Percentiles rank a stretch among this genome's conserved stretches.
These are phyloP conservation scores for Blastosporella zonata DNA, from an alignment of 1,284 basidiomycete species.

Conservation along the genomic window DNA sequence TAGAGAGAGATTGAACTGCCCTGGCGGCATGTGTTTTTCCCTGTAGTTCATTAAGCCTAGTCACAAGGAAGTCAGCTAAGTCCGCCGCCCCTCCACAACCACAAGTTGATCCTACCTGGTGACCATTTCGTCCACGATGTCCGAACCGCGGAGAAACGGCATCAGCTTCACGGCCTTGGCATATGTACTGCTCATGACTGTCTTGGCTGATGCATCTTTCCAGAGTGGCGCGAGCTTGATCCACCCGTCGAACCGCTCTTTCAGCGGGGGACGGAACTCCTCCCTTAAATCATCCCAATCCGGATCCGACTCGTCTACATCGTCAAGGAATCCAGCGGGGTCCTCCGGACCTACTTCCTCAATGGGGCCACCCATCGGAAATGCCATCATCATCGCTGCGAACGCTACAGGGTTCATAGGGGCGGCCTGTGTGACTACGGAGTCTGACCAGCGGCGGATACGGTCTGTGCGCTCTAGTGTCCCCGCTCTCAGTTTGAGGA, in stretches of 20 bases:
- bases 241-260: conserved; percentile 57
- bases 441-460: conserved; percentile 52
- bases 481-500: conserved; percentile 40
- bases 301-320: conserved; percentile 49
- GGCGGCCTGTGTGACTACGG: conserved; percentile 40
- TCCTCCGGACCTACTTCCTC: conserved; percentile 46
- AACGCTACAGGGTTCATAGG: conserved; percentile 52
- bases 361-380: conserved; percentile 41
- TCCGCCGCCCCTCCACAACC: neutral
- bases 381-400: conserved; percentile 67
- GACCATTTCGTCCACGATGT: conserved; percentile 55
- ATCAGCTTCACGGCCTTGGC: conserved; percentile 43
- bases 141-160: conserved; percentile 50
- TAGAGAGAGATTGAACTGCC: conserved; percentile 44
- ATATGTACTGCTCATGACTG: conserved; percentile 39
- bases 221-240: conserved; percentile 33
- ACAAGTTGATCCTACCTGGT: conserved; percentile 34
- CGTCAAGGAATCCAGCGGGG: conserved; percentile 43
- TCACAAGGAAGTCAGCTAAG: neutral
- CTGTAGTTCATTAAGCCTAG: conserved; percentile 37
- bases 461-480: conserved; percentile 40
- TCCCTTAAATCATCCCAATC: conserved; percentile 58
- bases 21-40: conserved; percentile 50
- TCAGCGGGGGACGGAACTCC: conserved; percentile 55
- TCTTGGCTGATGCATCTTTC: conserved; percentile 30